Evolutionary conservation across 768 basidiomycete genomes (phyloP).

Genomic region (Leccinum subgranulosum): DNA sequence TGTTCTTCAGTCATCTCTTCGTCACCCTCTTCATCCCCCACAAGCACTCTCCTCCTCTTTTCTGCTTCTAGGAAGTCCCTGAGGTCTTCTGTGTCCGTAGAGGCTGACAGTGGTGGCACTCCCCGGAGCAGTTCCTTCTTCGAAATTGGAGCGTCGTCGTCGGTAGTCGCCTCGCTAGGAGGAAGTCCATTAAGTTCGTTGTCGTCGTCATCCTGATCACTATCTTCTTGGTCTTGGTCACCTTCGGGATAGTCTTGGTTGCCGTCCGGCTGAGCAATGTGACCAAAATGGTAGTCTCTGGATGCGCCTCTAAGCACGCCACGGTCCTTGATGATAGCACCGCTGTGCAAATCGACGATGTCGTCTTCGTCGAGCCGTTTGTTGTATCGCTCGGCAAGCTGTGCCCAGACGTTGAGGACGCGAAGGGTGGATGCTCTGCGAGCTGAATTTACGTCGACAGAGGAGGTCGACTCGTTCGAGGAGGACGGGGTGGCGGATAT

Average conservation of each 20-base stretch:
- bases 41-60: slow-evolving; percentile 42
- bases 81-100: slow-evolving; percentile 60
- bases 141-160: slow-evolving; percentile 28
- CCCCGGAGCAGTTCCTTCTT: slow-evolving; percentile 33
- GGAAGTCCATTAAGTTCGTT: slow-evolving; percentile 61
- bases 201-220: slow-evolving; percentile 47
- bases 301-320: slow-evolving; percentile 53
- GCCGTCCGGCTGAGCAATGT: slow-evolving; percentile 40
- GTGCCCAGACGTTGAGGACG: slow-evolving; percentile 61
- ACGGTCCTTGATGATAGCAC: slow-evolving; percentile 63
- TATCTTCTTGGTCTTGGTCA: slow-evolving; percentile 42
- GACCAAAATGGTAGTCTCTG: slow-evolving; percentile 49
- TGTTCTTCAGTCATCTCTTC: slow-evolving; percentile 23
- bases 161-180: slow-evolving; percentile 22
- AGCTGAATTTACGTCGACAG: slow-evolving; percentile 48
- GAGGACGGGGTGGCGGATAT: slow-evolving; percentile 35
- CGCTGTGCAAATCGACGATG: slow-evolving; percentile 65
- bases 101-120: slow-evolving; percentile 43
- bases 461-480: slow-evolving; percentile 25
- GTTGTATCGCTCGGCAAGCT: slow-evolving; percentile 66
- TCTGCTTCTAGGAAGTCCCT: slow-evolving; percentile 68
- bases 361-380: slow-evolving; percentile 74
- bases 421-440: slow-evolving; percentile 52
- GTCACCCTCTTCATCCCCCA: slow-evolving; percentile 26
- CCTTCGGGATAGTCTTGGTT: slow-evolving; percentile 39